Percentiles rank a stretch among this genome's conserved stretches.
Evolutionary conservation across 2,329 filamentous ascomycete genomes (phyloP).

Genomic region (Hymenoscyphus fraxineus): DNA sequence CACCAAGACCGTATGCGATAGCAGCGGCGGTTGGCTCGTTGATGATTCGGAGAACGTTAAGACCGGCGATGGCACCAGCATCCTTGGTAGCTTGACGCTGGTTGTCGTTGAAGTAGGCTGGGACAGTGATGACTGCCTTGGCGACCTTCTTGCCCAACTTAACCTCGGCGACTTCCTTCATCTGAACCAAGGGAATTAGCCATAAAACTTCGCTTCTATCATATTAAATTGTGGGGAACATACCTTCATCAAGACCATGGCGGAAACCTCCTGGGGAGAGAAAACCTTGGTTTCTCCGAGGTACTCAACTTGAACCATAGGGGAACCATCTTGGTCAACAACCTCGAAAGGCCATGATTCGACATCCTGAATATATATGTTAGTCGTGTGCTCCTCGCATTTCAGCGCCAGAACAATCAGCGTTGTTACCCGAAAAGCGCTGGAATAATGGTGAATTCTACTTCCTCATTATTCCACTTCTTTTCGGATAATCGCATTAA

Average conservation of each 20-base stretch:
- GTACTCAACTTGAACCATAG: slow-evolving; percentile 93
- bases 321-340: slow-evolving; percentile 80
- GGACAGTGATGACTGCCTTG: slow-evolving; percentile 98
- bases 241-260: slow-evolving; percentile 98
- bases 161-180: slow-evolving; percentile 98
- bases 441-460: too few relatives aligned
- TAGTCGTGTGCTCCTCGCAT: neutral
- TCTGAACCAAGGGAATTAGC: slow-evolving; percentile 49
- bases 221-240: slow-evolving; percentile 5
- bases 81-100: slow-evolving; percentile 99
- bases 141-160: slow-evolving; percentile 99
- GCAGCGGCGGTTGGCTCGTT: slow-evolving; percentile 99
- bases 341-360: slow-evolving; percentile 99
- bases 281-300: slow-evolving; percentile 92
- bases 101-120: slow-evolving; percentile 99
- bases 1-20: slow-evolving; percentile 95
- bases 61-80: slow-evolving; percentile 91
- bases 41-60: slow-evolving; percentile 99
- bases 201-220: neutral
- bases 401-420: too few relatives aligned
- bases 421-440: too few relatives aligned
- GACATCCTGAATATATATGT: slow-evolving; percentile 48
- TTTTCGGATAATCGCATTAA: too few relatives aligned
- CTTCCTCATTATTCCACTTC: too few relatives aligned
- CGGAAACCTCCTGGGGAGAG: slow-evolving; percentile 97